Evolutionary conservation across 768 basidiomycete species (phyloP).

Genomic region (Tylopilus plumbeoviolaceoides): DNA sequence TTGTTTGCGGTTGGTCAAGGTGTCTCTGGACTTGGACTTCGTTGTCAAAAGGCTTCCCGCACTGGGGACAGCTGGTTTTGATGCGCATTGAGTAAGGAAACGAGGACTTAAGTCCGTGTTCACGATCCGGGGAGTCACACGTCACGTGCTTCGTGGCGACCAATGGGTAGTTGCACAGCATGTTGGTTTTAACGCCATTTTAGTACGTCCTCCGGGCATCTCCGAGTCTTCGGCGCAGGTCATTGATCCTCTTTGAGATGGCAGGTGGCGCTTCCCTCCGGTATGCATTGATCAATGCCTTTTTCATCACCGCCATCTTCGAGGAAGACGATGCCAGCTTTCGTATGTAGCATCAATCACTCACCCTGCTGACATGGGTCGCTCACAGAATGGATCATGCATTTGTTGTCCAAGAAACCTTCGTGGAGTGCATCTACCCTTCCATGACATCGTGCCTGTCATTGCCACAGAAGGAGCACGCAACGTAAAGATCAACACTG

Average conservation of each 20-base stretch:
- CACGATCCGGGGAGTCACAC: too few species aligned
- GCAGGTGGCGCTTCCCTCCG: slow-evolving; percentile 42
- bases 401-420: slow-evolving; percentile 60
- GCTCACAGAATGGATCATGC: slow-evolving; percentile 60
- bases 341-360: slow-evolving; percentile 34
- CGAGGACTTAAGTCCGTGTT: too few species aligned
- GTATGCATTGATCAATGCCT: slow-evolving; percentile 47
- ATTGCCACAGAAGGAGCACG: slow-evolving; percentile 36
- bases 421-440: slow-evolving; percentile 48
- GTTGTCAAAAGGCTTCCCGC: too few species aligned
- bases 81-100: too few species aligned
- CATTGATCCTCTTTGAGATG: slow-evolving; percentile 56
- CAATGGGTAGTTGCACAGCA: too few species aligned
- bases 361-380: not conserved
- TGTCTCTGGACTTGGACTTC: too few species aligned
- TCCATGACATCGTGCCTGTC: not conserved
- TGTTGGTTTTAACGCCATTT: too few species aligned
- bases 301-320: slow-evolving; percentile 62
- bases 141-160: too few species aligned
- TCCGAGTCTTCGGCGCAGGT: slow-evolving; percentile 44
- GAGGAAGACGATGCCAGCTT: slow-evolving; percentile 55
- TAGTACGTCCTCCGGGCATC: not conserved
- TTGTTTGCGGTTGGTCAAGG: too few species aligned
- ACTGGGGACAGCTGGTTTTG: too few species aligned
- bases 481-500: slow-evolving; percentile 50